Conservation (phyloP, 352 stramenopile species). For the Blastocystis sp. region DNA sequence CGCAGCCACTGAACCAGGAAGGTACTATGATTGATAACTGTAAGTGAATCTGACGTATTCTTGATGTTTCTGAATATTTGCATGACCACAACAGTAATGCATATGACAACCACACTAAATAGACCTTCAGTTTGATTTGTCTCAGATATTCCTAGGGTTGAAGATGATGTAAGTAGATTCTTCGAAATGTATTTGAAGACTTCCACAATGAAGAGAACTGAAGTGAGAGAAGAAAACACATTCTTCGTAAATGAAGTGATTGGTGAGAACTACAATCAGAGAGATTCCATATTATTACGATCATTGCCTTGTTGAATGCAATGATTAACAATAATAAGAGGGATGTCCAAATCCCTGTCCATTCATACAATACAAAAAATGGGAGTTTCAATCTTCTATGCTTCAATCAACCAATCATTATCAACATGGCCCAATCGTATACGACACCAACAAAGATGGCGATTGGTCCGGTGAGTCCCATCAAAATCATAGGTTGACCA, state of each 20-base stretch:
- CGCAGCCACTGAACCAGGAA: conserved; percentile 26
- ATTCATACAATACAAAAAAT: conserved; percentile 53
- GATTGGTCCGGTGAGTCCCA: conserved; percentile 47
- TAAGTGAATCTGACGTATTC: neutral
- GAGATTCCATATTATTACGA: conserved; percentile 8
- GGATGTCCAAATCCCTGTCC: conserved; percentile 33
- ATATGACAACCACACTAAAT: neutral
- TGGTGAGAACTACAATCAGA: neutral
- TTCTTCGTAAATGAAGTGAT: conserved; percentile 50
- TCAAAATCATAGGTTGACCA: conserved; percentile 45
- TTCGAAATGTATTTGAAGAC: conserved; percentile 26
- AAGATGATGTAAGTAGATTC: neutral
- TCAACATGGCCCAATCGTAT: conserved; percentile 1
- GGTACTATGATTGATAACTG: neutral
- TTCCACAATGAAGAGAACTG: conserved; percentile 22
- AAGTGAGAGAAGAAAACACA: conserved; percentile 43
- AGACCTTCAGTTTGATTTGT: neutral
- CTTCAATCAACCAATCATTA: neutral
- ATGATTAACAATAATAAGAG: conserved; percentile 20
- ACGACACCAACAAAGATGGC: conserved; percentile 46
- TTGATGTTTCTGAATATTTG: conserved; percentile 39
- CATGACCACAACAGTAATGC: conserved; percentile 25
- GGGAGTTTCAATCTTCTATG: conserved; percentile 21
- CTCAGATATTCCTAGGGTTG: too few species aligned
- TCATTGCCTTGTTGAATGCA: conserved; percentile 16